Percentiles rank a stretch among this genome's conserved stretches.
Conservation (phyloP, 768 basidiomycete genomes). For the Termitomyces titanicus region DNA sequence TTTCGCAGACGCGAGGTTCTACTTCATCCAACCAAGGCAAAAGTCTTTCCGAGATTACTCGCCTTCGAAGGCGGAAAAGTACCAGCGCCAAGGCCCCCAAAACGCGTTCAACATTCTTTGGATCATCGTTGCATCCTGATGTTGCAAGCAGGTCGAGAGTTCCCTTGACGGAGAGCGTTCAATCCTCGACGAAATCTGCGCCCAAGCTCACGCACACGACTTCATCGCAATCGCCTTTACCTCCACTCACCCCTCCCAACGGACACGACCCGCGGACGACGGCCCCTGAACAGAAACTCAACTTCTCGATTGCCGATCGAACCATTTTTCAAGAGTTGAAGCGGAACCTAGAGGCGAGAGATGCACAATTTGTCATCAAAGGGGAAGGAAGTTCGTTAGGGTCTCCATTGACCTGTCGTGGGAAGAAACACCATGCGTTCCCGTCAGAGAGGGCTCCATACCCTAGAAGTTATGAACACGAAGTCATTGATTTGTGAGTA, state of each 20-base stretch:
- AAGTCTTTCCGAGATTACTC: slow-evolving; percentile 22
- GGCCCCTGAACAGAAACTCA: slow-evolving; percentile 19
- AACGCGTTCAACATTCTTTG: slow-evolving; percentile 18
- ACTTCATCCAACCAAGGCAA: slow-evolving; percentile 23
- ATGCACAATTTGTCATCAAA: slow-evolving; percentile 53
- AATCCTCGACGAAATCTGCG: slow-evolving; percentile 8
- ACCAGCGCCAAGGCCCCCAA: slow-evolving; percentile 25
- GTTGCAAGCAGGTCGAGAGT: background rate
- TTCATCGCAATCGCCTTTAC: slow-evolving; percentile 7
- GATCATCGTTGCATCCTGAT: slow-evolving; percentile 8
- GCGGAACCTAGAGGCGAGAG: slow-evolving; percentile 46
- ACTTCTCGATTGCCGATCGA: slow-evolving; percentile 61
- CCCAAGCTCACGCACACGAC: slow-evolving; percentile 8
- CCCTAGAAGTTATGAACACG: slow-evolving; percentile 61
- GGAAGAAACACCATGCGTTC: slow-evolving; percentile 57
- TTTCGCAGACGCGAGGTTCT: slow-evolving; percentile 23
- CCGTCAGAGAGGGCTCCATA: slow-evolving; percentile 54
- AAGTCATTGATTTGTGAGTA: slow-evolving; percentile 66
- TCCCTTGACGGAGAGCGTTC: background rate
- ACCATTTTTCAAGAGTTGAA: slow-evolving; percentile 57
- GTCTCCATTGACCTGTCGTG: slow-evolving; percentile 25
- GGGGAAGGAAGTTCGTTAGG: slow-evolving; percentile 32
- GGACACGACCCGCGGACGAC: slow-evolving; percentile 4
- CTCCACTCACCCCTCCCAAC: slow-evolving; percentile 5
- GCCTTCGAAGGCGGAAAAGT: slow-evolving; percentile 30